Evolutionary conservation across 129 eudicot species (phyloP).

Genomic region (Calendula officinalis): DNA sequence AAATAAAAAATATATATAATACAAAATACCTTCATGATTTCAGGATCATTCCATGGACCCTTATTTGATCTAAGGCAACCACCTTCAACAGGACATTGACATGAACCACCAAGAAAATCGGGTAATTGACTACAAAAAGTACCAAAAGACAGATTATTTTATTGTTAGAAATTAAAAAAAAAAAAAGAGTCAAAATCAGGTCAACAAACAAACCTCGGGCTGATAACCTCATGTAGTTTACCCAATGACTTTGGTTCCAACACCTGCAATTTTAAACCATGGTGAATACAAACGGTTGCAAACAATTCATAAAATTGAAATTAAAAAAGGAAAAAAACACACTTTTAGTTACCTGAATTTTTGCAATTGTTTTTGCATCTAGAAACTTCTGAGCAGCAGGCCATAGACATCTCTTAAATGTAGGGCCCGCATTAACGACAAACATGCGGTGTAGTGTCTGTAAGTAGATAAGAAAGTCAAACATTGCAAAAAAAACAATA

Average conservation of each 20-base stretch:
- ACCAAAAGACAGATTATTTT: constrained; percentile 20
- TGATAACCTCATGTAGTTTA: background rate
- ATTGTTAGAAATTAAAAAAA: background rate
- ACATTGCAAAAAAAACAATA: no score
- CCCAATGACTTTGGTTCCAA: constrained; percentile 40
- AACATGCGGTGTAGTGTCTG: background rate
- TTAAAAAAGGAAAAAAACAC: background rate
- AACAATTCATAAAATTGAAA: background rate
- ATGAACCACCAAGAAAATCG: constrained; percentile 83
- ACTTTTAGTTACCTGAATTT: constrained; percentile 28
- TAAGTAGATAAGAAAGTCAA: background rate
- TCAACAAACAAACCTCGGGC: background rate
- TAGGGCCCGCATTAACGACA: background rate
- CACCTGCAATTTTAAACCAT: constrained; percentile 47
- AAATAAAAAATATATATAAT: background rate
- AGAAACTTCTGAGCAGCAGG: constrained; percentile 66
- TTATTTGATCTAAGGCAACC: constrained; percentile 78
- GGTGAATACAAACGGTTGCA: background rate
- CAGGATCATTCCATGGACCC: constrained; percentile 91
- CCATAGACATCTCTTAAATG: constrained; percentile 53
- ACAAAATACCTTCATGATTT: constrained; percentile 79
- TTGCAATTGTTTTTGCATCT: constrained; percentile 11
- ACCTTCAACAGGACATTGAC: constrained; percentile 72
- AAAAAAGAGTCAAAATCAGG: constrained; percentile 8
- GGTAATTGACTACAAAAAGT: constrained; percentile 65